Evolutionary conservation across 148 eudicot species (phyloP).

Genomic region (Chenopodium suecicum): DNA sequence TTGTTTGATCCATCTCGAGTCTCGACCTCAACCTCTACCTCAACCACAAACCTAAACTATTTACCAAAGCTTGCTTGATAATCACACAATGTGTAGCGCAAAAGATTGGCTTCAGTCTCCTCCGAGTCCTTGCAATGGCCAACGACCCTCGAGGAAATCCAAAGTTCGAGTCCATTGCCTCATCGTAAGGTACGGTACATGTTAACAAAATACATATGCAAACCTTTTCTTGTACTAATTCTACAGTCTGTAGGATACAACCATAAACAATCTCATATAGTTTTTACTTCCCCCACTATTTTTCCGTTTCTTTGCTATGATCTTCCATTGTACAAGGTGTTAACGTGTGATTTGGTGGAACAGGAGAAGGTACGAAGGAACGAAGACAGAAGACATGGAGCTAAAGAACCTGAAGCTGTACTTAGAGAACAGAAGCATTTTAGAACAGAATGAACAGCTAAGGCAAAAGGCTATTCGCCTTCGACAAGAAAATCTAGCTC

Average conservation of each 20-base stretch:
- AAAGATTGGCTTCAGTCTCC: conserved; percentile 37
- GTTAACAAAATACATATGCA: not conserved
- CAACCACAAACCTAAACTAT: not conserved
- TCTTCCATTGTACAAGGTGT: too few relatives aligned
- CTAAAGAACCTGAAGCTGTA: conserved; percentile 79
- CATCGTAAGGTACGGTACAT: conserved; percentile 20
- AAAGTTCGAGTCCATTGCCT: conserved; percentile 38
- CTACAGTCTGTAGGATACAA: not conserved
- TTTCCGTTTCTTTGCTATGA: not conserved
- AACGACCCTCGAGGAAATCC: conserved; percentile 26
- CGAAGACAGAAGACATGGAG: conserved; percentile 42
- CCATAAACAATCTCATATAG: not conserved
- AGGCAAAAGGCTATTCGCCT: conserved; percentile 63
- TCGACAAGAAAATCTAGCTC: conserved; percentile 64
- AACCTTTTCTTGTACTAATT: not conserved
- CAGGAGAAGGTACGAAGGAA: conserved; percentile 30
- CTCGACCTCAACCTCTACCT: not conserved
- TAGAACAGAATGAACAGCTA: conserved; percentile 66
- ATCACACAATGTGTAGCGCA: conserved; percentile 34
- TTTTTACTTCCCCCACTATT: not conserved
- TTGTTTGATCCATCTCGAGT: not conserved
- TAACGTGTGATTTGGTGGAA: conserved; percentile 3
- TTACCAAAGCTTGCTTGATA: not conserved
- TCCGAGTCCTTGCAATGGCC: conserved; percentile 4
- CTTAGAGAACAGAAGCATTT: conserved; percentile 70